Base-by-base conservation (phyloP, 2,329 filamentous ascomycete genomes). In the Diaporthe ampelina region DNA sequence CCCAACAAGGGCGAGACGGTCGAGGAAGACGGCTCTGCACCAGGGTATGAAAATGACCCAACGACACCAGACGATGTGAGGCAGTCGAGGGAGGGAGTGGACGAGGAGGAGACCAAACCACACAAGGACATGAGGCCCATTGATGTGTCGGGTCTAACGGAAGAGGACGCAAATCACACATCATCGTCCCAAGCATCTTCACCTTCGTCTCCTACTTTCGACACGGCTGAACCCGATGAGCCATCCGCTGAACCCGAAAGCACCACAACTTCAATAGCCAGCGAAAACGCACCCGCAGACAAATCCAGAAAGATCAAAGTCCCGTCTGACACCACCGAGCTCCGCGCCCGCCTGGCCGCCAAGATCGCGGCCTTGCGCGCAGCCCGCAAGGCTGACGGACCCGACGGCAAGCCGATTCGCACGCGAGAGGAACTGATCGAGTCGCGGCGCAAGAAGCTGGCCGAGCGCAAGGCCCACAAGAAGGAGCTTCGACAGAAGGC, bases 401-500 rank as follows among this genome's bases (percentile, higher is more conserved):
- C 92, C 0, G 92, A 97, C 78, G 95, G 95, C 75, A 93, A 93
- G 79, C 92, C 94, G 21, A 94, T 96, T 73, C 92, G 94, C 77
- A 97, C 94, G 75, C 91, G 97, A 76, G 94, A 97, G 84, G 95
- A 98, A 81, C 89, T 99, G 17, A 95, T 99, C 79, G 97, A 98
- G 83, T 91, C 94, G 58, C 91, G 97, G 56, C 91, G 97, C 76
- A 91, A 92, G 81, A 98, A 98, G 85, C 94, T 97, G 82, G 93
- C 94, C 75, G 91, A 95, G 82, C 91, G 95, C 76, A 96, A 95
- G 82, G 92, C 92, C 29, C 93, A 96, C 80, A 98, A 98, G 86
- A 97, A 97, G 84, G 94, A 96, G 80, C 86, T 95, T 74, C 91
- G 95, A 58, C 87, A 90, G 77, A 89, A 94, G 79, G 93, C 94